Base-by-base conservation (phyloP, 345 rosid species). In the Rhodomyrtus tomentosa region DNA sequence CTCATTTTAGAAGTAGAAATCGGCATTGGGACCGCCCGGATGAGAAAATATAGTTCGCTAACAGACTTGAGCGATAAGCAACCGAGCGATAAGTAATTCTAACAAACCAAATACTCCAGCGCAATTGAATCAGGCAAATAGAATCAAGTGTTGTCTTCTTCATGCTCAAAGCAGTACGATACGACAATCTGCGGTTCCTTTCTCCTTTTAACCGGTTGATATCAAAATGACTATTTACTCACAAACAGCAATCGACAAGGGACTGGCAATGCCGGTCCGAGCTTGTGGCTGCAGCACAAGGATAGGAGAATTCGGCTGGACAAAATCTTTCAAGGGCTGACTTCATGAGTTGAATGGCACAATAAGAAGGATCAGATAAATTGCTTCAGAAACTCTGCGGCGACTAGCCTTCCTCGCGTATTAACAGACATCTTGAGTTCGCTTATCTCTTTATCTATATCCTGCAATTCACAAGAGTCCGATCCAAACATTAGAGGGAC, bases 381-480 rank as follows among this genome's bases (percentile, higher is more conserved):
- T 87, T 97, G 98, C 93, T 97, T 97, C 84, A 97, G 88, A 85
- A 95, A 95, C 91, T 97, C 99, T 0, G 96, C 90, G 21, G 99
- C 99, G 50, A 97, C 99, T 83, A 94, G 92, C 89, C 94, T 94
- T 84, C 99, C 99, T 84, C 98, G 88, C 5, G 98, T 95, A 89
- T 96, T 97, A 87, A 97, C 94, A 0, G 98, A 97, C 90, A 92
- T 89, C 91, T 95, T 97, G 88, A 97, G 87, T 82, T 97, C 99
- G 14, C 92, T 92, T 86, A 95, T 97, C 92, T 97, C 99, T 89
- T 97, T 95, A 82, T 95, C 96, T 25, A 97, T 97, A 85, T 97
- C 99, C 99, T 97, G 95, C 92, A 92, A 18, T 89, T 88, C 20
- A 16, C 45, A 54, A 84, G 79, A 32, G 12, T 0, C 16, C 16